Base-by-base conservation (phyloP, 352 stramenopile species). In the Phytopythium helicoides region DNA sequence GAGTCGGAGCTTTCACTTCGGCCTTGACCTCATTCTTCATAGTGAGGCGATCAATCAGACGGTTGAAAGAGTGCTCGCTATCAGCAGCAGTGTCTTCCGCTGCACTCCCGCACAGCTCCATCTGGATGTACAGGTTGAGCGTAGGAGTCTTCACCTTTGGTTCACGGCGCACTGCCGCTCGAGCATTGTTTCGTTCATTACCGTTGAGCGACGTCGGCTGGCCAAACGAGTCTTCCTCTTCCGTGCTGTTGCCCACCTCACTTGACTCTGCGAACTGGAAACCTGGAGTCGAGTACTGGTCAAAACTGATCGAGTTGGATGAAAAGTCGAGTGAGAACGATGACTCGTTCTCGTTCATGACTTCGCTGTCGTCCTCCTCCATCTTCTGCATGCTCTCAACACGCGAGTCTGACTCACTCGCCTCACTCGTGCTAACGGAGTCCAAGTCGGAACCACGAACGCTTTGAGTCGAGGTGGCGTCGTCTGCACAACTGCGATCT, bases 71-170 rank as follows among this genome's bases (percentile, higher is more conserved):
- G 23, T 83, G 56, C 14, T 75, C 58, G 6, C 68, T 64, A 38
- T 52, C 39, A 42, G 47, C 19, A 37, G 8, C 56, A 19, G 45
- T 48, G 52, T 38, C 50, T 14, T 44, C 21, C 4, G 25, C 56
- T 12, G 49, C 50, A 9, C 63, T 70, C 8, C 79, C 72, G 44
- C 74, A 89, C 18, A 88, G 23, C 52, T 87, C 78, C 77, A 91
- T 90, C 56, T 93, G 82, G 46, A 93, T 93, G 53, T 86, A 93
- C 37, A 91, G 42, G 14, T 76, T 76, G 45, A 87, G 58, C 46
- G 79, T 68, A 0, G 71, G 62, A 33, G 66, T 78, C 38, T 51
- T 51, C n/a, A 28, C 4, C 45, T 51, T 51, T n/a, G 45, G 10
- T 18, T 16, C 45, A 3, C 45, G 45, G 10, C 22, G 28, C 41